Evolutionary conservation across 495 filamentous ascomycete genomes (phyloP), one percentile per base, ranked within the genome.

Genomic region (Penicilliopsis zonata): DNA sequence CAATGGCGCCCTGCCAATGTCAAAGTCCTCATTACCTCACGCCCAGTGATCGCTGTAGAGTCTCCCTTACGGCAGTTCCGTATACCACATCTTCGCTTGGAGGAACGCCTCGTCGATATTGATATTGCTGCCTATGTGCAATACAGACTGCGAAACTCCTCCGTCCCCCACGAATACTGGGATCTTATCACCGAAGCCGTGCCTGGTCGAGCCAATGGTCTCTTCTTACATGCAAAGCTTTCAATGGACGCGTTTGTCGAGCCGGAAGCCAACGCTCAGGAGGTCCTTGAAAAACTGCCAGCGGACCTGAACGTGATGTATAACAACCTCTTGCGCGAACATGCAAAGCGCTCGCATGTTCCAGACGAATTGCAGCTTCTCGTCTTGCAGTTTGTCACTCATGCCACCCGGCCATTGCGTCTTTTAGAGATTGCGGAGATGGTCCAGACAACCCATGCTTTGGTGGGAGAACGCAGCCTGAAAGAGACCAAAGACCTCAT

Each of bases 401-500:
- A 70, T 38, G 47, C 67, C 2, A 54, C 49, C 12, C 58, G 67
- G 2, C 67, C 69, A 1, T 47, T 72, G 5, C 65, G 68, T 18
- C 46, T 71, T 5, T 43, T 69, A 1, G 70, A 74, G 33, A 27
- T 70, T 31, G 59, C 67, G 10, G 50, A 50, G 9, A 44, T 62
- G 33, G 31, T 63, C 9, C 44, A 54, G n/a, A 34, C 42, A 27
- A 33, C 37, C n/a, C 28, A 44, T 31, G 39, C 16, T 3, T 26
- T 19, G 7, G 22, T 22, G 18, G 22, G 25, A 5, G 36, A 41
- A 1, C 20, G 39, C 7, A 42, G 46, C 26, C 37, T 29, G 26
- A 47, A 36, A 22, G 22, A 34, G 5, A 51, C 36, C 10, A 58
- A 61, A 33, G 27, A 41, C 13, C 13, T 49, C 3, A 42, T 52